A percentile compares a stretch with the other conserved stretches of the same genome.
These are phyloP conservation scores for Phytopythium boreale DNA, from an alignment of 352 stramenopile genomes.

Conservation along the genomic window DNA sequence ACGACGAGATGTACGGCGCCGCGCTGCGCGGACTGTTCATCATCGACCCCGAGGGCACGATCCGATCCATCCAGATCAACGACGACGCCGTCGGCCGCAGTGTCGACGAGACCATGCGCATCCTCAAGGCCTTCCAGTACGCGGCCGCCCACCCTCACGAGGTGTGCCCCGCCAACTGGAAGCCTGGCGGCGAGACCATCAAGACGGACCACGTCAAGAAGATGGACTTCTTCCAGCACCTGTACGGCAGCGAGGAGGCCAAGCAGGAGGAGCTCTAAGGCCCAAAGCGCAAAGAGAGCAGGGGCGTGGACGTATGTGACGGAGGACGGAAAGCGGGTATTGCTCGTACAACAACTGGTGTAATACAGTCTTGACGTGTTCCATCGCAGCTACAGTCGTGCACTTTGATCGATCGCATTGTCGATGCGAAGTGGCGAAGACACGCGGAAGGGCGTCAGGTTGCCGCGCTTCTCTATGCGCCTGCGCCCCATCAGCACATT, in stretches of 20 bases:
- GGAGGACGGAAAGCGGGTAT: background rate
- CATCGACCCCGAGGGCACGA: slow-evolving; percentile 80
- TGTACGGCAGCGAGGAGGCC: slow-evolving; percentile 58
- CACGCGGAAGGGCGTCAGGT: background rate
- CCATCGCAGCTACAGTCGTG: too few species aligned
- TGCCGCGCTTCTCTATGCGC: background rate
- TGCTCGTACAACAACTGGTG: too few species aligned
- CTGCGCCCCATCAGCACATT: background rate
- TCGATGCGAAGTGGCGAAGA: background rate
- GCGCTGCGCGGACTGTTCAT: slow-evolving; percentile 80
- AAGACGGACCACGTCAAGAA: slow-evolving; percentile 82
- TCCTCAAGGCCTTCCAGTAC: slow-evolving; percentile 87
- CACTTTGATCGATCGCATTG: background rate
- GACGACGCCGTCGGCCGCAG: slow-evolving; percentile 79
- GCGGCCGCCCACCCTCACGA: slow-evolving; percentile 69
- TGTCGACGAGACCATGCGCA: slow-evolving; percentile 79
- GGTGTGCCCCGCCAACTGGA: slow-evolving; percentile 86
- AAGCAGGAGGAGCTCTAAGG: slow-evolving; percentile 53
- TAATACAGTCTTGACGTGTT: too few species aligned
- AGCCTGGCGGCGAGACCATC: slow-evolving; percentile 77
- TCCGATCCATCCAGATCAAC: slow-evolving; percentile 86
- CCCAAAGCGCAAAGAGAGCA: too few species aligned
- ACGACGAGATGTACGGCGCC: slow-evolving; percentile 76
- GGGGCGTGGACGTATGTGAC: background rate
- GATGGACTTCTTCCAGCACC: slow-evolving; percentile 82